Percentiles rank a stretch among this genome's conserved stretches.
Evolutionary conservation across 2,329 filamentous ascomycete genomes (phyloP).

Genomic region (Dothideomycetidae sp.): DNA sequence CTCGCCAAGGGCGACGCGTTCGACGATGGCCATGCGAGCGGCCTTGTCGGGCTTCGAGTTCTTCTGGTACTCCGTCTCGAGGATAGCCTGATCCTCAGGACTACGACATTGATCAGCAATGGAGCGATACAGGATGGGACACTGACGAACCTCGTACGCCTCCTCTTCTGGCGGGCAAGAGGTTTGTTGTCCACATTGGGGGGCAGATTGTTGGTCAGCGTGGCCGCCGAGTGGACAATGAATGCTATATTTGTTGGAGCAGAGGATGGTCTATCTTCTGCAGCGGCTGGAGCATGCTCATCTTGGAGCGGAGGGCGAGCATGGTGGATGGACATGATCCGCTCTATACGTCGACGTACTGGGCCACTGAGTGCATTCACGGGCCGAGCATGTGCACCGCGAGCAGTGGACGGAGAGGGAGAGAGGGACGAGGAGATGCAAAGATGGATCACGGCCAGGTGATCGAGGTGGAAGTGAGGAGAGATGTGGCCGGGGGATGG

Average conservation of each 20-base stretch:
- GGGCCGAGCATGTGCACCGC: too few species aligned
- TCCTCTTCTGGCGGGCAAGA: slow-evolving; percentile 45
- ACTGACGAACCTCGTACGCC: slow-evolving; percentile 42
- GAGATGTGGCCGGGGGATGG: too few species aligned
- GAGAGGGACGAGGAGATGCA: too few species aligned
- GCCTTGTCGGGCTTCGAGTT: slow-evolving; percentile 89
- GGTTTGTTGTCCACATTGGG: slow-evolving; percentile 46
- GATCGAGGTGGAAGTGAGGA: too few species aligned
- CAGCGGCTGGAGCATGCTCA: slow-evolving; percentile 3
- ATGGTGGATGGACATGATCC: too few species aligned
- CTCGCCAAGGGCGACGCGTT: slow-evolving; percentile 75
- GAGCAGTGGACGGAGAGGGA: too few species aligned
- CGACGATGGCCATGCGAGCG: slow-evolving; percentile 69
- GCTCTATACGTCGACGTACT: too few species aligned
- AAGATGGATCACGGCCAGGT: too few species aligned
- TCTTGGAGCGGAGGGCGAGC: too few species aligned
- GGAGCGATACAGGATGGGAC: background rate
- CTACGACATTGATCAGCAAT: slow-evolving; percentile 30
- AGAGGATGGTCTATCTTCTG: slow-evolving; percentile 3
- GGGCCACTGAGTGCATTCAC: too few species aligned
- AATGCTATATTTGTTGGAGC: slow-evolving; percentile 29
- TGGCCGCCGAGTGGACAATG: slow-evolving; percentile 45
- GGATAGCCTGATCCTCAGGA: slow-evolving; percentile 73
- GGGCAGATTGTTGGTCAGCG: slow-evolving; percentile 40
- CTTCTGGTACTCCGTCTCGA: slow-evolving; percentile 70